Percentiles rank a stretch among this genome's conserved stretches.
Conservation (phyloP, 2,329 filamentous ascomycete species). For the Fusarium graminum region DNA sequence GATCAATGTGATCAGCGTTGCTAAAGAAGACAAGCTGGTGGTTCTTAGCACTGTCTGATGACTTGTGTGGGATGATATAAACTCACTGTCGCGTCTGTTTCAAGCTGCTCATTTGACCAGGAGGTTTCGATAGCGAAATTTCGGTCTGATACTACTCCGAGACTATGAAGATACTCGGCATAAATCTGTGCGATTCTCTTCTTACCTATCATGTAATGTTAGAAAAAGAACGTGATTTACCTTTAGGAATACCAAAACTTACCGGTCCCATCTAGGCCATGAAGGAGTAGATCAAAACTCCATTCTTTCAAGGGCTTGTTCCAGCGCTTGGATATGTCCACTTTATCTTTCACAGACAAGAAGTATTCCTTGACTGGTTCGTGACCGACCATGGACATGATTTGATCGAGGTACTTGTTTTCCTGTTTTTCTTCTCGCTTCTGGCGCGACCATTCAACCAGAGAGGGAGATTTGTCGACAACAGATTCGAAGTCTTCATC, state of each 20-base stretch:
- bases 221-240: too few species aligned
- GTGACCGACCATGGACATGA: background rate
- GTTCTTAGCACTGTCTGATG: background rate
- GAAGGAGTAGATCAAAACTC: constrained; percentile 1
- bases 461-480: constrained; percentile 1
- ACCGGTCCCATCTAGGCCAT: background rate
- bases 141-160: background rate
- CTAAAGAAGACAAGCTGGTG: background rate
- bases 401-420: background rate
- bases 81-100: background rate
- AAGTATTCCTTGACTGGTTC: constrained; percentile 7
- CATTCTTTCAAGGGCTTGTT: background rate
- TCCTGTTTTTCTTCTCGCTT: constrained; percentile 1
- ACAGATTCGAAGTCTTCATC: too few species aligned
- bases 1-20: background rate
- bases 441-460: background rate
- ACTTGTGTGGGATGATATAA: too few species aligned
- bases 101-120: background rate
- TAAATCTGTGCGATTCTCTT: constrained; percentile 9
- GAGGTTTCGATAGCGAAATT: background rate
- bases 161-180: background rate
- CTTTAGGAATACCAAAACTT: too few species aligned
- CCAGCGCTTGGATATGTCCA: background rate
- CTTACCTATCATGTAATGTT: background rate
- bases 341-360: background rate